Conservation (phyloP, 2,329 filamentous ascomycete species). For the Colletotrichum tanaceti region DNA sequence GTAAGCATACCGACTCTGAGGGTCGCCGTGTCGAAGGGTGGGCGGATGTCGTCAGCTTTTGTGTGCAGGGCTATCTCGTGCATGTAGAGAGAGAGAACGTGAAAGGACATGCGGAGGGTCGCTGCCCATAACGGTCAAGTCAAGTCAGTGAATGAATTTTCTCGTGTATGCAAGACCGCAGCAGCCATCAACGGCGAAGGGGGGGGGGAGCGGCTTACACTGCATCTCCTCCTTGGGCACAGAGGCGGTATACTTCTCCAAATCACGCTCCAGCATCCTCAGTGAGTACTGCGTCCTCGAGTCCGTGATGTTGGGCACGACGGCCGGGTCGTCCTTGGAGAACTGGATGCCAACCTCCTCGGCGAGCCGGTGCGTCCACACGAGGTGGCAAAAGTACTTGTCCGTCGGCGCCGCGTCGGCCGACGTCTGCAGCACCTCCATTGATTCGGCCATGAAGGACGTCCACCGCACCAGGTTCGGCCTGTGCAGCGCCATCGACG, state of each 20-base stretch:
- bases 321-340: slow-evolving; percentile 71
- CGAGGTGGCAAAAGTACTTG: slow-evolving; percentile 67
- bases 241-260: slow-evolving; percentile 69
- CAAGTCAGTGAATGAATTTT: neutral
- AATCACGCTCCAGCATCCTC: slow-evolving; percentile 71
- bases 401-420: slow-evolving; percentile 68
- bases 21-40: slow-evolving; percentile 59
- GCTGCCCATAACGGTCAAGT: slow-evolving; percentile 54
- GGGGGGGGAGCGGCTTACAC: slow-evolving; percentile 68
- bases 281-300: slow-evolving; percentile 73
- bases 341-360: slow-evolving; percentile 78
- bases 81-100: slow-evolving; percentile 77
- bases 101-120: slow-evolving; percentile 72
- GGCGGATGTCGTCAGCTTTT: slow-evolving; percentile 66
- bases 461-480: slow-evolving; percentile 71
- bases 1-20: slow-evolving; percentile 56
- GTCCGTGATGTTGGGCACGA: slow-evolving; percentile 68
- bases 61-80: slow-evolving; percentile 80
- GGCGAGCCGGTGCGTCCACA: slow-evolving; percentile 70
- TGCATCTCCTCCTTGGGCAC: slow-evolving; percentile 65
- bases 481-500: slow-evolving; percentile 70
- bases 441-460: slow-evolving; percentile 69
- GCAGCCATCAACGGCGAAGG: slow-evolving; percentile 3
- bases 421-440: slow-evolving; percentile 65
- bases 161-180: too few relatives aligned